Evolutionary conservation across 1,284 basidiomycete species (phyloP), one percentile per base, ranked within the genome.

Genomic region (Neonothopanus nambi): DNA sequence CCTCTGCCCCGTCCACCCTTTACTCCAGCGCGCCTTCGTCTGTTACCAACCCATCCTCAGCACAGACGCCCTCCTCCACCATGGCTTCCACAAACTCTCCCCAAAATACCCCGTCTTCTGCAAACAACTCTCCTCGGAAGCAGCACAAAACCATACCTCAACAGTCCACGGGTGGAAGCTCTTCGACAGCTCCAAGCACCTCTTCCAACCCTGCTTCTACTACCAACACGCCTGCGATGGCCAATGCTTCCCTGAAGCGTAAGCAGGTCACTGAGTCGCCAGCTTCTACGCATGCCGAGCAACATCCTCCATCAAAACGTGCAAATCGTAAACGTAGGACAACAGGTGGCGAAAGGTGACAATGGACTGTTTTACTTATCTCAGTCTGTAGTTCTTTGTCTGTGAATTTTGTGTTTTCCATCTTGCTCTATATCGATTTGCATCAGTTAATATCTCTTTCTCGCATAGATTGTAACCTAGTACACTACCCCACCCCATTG

Each of bases 161-260:
- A 49, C 30, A 33, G 43, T 40, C 69, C 23, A 38, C 13, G 8
- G 42, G 24, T 44, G 42, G 42, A 3, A 17, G 26, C 18, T 28
- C 42, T 2, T 37, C 33, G 9, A 38, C 18, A 26, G 44, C 17
- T 12, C 12, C 48, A 12, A 20, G 12, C 23, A 26, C 48, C 21
- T 43, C 48, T 2, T 56, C 55, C n/a, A 52, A 51, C 21, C 72
- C 73, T 12, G 65, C 67, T 24, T 64, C 72, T 17, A 68, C 69
- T 12, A 66, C 59, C 9, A 73, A 68, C 62, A 80, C 80, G 4
- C 84, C 86, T 3, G 73, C 79, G 6, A 64, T 84, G 68, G 53
- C 76, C 37, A 70, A 73, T 62, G 73, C 83, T 51, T 74, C 80
- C 40, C 69, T 88, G 62, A 90, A 90, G 70, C 78, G 87, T 57